Percentiles rank a stretch among this genome's conserved stretches.
phyloP scores from a whole-genome alignment of 495 filamentous ascomycete genomes.

The Tuber magnatum region DNA sequence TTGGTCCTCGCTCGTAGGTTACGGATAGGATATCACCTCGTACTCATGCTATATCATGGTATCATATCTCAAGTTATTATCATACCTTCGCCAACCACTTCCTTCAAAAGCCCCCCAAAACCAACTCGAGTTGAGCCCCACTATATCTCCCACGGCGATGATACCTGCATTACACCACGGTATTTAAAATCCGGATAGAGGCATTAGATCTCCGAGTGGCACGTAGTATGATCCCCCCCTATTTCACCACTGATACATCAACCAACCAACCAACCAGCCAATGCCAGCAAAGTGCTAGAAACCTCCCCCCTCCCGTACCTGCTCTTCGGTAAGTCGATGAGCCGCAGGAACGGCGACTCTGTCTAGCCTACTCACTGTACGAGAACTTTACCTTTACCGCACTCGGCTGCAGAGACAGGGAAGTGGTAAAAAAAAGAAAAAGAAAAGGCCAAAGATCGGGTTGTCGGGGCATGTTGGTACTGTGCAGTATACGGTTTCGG shows the following conservation, averaged over 20 bases:
- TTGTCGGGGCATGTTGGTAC: not conserved
- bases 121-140: not conserved
- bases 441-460: not conserved
- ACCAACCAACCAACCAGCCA: not conserved
- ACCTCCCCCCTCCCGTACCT: not conserved
- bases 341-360: not conserved
- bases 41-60: too few relatives aligned
- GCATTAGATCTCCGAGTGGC: not conserved
- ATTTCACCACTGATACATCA: not conserved
- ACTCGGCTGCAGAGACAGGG: not conserved
- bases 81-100: too few relatives aligned
- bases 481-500: not conserved
- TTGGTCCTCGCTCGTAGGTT: not conserved
- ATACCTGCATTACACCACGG: not conserved
- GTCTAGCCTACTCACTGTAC: not conserved
- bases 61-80: too few relatives aligned
- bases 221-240: not conserved
- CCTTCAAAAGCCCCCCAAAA: too few relatives aligned
- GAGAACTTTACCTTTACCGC: not conserved
- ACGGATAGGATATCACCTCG: not conserved
- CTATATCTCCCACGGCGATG: not conserved
- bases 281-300: not conserved
- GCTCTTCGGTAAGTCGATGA: slow-evolving; percentile 1
- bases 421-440: not conserved
- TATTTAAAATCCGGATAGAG: not conserved